A percentile compares a stretch with the other conserved stretches of the same genome.
Conservation (phyloP, 1,284 basidiomycete genomes). For the Ceratobasidium sp. region DNA sequence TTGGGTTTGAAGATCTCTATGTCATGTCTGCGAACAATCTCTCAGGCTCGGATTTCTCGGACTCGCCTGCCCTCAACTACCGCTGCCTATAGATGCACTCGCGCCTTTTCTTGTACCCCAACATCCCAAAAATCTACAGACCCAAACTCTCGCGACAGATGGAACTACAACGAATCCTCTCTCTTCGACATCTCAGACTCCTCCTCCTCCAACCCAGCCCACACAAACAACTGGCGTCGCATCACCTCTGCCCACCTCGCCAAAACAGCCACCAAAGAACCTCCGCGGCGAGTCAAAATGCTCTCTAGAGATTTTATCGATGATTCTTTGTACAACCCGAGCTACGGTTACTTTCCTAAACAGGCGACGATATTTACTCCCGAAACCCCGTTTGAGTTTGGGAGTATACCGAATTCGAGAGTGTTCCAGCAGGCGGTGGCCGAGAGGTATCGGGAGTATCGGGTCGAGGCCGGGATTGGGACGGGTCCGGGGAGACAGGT, state of each 20-base stretch:
- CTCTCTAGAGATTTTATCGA: slow-evolving; percentile 97
- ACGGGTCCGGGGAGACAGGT: slow-evolving; percentile 88
- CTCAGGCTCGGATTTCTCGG: not conserved
- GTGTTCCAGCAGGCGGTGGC: slow-evolving; percentile 89
- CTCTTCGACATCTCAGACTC: slow-evolving; percentile 65
- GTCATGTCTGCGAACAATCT: slow-evolving; percentile 24
- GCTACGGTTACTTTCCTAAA: slow-evolving; percentile 97
- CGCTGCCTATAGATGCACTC: not conserved
- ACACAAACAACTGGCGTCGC: slow-evolving; percentile 66
- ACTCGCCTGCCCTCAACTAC: not conserved
- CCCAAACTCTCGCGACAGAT: slow-evolving; percentile 47
- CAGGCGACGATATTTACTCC: slow-evolving; percentile 88
- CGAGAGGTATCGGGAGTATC: slow-evolving; percentile 78
- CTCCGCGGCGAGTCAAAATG: slow-evolving; percentile 90
- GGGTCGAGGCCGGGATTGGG: slow-evolving; percentile 59
- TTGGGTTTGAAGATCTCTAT: slow-evolving; percentile 5
- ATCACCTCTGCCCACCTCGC: slow-evolving; percentile 83
- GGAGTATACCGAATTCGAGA: slow-evolving; percentile 71
- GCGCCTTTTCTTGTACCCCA: slow-evolving; percentile 4
- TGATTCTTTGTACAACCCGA: slow-evolving; percentile 95
- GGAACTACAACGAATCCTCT: slow-evolving; percentile 68
- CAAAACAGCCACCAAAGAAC: slow-evolving; percentile 61
- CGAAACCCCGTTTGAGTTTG: slow-evolving; percentile 79
- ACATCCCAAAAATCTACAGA: slow-evolving; percentile 1
- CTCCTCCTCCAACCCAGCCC: slow-evolving; percentile 63